Percentiles rank a stretch among this genome's conserved stretches.
These are phyloP conservation scores for Camelina laxa DNA, from an alignment of 345 rosid species.

Conservation along the genomic window DNA sequence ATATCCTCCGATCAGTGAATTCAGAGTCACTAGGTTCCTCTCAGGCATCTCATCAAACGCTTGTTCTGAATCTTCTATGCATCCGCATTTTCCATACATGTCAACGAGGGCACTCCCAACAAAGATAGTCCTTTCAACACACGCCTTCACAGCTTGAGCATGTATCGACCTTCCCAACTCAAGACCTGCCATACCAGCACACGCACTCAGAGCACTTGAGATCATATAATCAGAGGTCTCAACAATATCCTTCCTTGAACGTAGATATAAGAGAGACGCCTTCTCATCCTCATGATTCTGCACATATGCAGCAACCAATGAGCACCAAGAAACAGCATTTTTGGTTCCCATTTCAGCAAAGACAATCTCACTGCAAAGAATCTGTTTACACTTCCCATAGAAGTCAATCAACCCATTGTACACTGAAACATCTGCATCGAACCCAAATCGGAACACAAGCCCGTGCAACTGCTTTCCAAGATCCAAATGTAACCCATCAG, in stretches of 20 bases:
- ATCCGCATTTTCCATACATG: constrained; percentile 97
- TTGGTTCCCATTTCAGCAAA: constrained; percentile 58
- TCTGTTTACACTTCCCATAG: constrained; percentile 77
- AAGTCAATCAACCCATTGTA: constrained; percentile 79
- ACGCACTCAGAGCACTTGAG: constrained; percentile 70
- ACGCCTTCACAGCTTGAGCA: constrained; percentile 72
- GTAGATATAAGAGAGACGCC: constrained; percentile 56
- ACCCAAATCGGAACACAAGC: constrained; percentile 59
- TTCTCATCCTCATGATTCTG: constrained; percentile 80
- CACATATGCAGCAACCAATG: constrained; percentile 65
- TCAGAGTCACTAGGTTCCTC: constrained; percentile 74
- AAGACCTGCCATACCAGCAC: constrained; percentile 71
- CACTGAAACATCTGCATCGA: constrained; percentile 58
- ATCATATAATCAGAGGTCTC: constrained; percentile 72
- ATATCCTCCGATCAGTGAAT: constrained; percentile 76
- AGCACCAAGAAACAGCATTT: constrained; percentile 88
- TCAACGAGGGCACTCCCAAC: constrained; percentile 84
- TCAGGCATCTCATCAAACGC: constrained; percentile 66
- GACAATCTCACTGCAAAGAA: constrained; percentile 53
- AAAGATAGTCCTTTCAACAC: constrained; percentile 61
- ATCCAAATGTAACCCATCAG: constrained; percentile 53
- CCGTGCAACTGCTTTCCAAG: constrained; percentile 78
- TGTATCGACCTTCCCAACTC: constrained; percentile 75
- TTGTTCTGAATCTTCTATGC: constrained; percentile 59
- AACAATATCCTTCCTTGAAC: constrained; percentile 58